These are phyloP conservation scores for Pholiota microspora DNA, from an alignment of 768 basidiomycete genomes.

Conservation along the genomic window DNA sequence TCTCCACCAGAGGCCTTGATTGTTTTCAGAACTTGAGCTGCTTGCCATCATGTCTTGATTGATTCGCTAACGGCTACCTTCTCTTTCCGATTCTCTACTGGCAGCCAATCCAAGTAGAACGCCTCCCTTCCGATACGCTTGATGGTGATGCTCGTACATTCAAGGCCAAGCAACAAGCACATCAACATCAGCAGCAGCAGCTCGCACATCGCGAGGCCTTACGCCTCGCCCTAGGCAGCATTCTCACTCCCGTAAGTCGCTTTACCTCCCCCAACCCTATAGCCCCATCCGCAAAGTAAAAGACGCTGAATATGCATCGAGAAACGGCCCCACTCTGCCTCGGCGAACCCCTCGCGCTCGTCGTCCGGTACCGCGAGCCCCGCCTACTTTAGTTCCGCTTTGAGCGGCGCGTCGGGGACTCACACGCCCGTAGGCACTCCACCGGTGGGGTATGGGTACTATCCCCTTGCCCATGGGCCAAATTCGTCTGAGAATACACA, in stretches of 20 bases:
- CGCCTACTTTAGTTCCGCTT: constrained; percentile 28
- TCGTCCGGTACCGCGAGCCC: constrained; percentile 53
- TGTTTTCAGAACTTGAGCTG: neutral
- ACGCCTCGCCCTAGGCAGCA: constrained; percentile 57
- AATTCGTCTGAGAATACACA: constrained; percentile 22
- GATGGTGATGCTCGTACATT: constrained; percentile 10
- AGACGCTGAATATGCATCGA: constrained; percentile 22
- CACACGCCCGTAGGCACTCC: constrained; percentile 28
- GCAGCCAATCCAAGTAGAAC: constrained; percentile 36
- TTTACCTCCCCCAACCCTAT: constrained; percentile 4
- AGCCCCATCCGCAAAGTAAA: neutral
- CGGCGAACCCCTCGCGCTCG: constrained; percentile 32
- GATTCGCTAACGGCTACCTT: neutral
- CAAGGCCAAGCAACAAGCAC: constrained; percentile 4
- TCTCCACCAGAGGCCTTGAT: neutral
- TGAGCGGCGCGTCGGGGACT: constrained; percentile 22
- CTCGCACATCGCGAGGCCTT: constrained; percentile 47
- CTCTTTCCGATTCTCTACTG: neutral
- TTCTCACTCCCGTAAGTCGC: constrained; percentile 53
- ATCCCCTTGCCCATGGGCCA: constrained; percentile 17
- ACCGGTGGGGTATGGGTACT: constrained; percentile 18
- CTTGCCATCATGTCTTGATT: neutral
- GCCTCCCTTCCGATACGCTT: constrained; percentile 27
- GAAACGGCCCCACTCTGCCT: constrained; percentile 49
- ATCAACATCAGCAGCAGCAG: constrained; percentile 24